phyloP scores from a whole-genome alignment of 2,329 filamentous ascomycete genomes.

The Xylaria sp. region DNA sequence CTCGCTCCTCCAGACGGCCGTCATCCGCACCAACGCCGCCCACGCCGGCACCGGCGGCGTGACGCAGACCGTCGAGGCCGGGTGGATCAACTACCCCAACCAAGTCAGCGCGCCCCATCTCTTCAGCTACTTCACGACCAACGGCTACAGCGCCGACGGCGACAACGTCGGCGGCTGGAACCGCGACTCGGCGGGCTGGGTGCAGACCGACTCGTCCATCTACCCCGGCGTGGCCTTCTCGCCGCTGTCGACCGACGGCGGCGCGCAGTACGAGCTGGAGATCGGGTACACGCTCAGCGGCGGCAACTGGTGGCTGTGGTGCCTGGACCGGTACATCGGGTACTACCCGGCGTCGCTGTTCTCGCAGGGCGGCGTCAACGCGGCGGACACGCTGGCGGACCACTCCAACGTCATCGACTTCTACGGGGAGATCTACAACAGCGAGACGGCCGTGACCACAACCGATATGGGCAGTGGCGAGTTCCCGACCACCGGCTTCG shows the following conservation, averaged over 20 bases:
- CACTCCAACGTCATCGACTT: constrained; percentile 33
- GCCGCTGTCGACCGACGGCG: constrained; percentile 27
- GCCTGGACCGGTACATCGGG: constrained; percentile 34
- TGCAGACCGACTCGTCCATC: constrained; percentile 28
- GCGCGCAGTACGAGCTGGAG: constrained; percentile 34
- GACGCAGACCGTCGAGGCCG: constrained; percentile 35
- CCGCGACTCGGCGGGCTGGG: constrained; percentile 31
- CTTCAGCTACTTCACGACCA: constrained; percentile 38
- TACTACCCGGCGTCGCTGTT: constrained; percentile 37
- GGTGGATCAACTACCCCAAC: constrained; percentile 36
- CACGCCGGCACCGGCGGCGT: constrained; percentile 14
- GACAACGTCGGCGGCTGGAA: constrained; percentile 39
- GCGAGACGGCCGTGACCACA: constrained; percentile 26
- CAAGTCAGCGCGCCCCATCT: constrained; percentile 31
- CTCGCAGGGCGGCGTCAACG: constrained; percentile 26
- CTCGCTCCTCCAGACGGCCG: constrained; percentile 36
- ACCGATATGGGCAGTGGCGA: constrained; percentile 39
- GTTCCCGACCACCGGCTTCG: constrained; percentile 31
- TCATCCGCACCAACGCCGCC: constrained; percentile 26
- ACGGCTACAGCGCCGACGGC: constrained; percentile 30
- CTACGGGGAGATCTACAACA: constrained; percentile 39
- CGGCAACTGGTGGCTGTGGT: constrained; percentile 38
- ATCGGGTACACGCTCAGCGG: constrained; percentile 35
- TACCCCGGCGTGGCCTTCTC: constrained; percentile 34
- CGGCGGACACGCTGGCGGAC: constrained; percentile 34